A percentile compares a stretch with the other conserved stretches of the same genome.
These are phyloP conservation scores for Fraxinus velutina DNA, from an alignment of 305 asterid genomes.

Conservation along the genomic window DNA sequence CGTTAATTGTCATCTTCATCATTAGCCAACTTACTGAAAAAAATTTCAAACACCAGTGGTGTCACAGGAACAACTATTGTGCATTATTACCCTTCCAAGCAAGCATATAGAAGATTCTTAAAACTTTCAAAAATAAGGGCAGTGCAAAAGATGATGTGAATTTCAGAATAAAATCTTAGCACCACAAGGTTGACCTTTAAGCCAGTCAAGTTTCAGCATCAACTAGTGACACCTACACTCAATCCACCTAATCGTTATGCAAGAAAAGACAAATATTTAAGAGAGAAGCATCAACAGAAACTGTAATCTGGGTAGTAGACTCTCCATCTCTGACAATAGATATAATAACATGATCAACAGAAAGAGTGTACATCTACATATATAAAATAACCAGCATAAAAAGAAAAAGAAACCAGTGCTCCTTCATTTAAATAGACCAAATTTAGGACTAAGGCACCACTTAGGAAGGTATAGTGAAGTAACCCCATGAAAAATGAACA, in stretches of 20 bases:
- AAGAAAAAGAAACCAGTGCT: background rate
- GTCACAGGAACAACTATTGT: background rate
- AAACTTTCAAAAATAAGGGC: background rate
- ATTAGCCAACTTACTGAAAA: slow-evolving; percentile 1
- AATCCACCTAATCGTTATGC: background rate
- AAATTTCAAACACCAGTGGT: slow-evolving; percentile 5
- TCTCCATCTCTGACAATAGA: background rate
- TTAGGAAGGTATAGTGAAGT: background rate
- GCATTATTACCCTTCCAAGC: slow-evolving; percentile 5
- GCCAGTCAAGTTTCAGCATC: slow-evolving; percentile 11
- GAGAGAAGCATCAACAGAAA: background rate
- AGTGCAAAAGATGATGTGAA: background rate
- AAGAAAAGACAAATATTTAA: background rate
- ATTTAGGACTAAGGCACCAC: slow-evolving; percentile 5
- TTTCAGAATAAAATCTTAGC: background rate
- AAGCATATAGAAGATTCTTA: background rate
- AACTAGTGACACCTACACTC: background rate
- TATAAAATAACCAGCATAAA: background rate
- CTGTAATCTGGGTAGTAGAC: background rate
- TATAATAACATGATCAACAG: background rate
- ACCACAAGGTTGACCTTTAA: slow-evolving; percentile 4
- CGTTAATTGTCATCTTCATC: background rate
- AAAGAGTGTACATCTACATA: background rate
- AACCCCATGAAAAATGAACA: background rate
- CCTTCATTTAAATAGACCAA: slow-evolving; percentile 2